phyloP scores from a whole-genome alignment of 768 basidiomycete genomes.

The Trametes cinnabarina region DNA sequence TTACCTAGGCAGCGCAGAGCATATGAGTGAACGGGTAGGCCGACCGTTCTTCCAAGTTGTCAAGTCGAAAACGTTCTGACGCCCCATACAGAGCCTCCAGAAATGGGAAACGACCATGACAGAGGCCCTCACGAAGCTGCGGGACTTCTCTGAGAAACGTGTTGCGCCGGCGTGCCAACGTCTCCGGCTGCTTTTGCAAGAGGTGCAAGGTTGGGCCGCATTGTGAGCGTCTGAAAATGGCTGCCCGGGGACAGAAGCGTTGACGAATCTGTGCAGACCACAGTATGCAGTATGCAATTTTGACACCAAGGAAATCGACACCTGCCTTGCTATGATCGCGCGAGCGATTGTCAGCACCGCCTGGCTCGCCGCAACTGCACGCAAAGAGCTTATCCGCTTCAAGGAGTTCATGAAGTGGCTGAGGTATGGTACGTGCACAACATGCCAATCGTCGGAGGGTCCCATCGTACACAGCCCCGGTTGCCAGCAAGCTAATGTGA shows the following conservation, averaged over 20 bases:
- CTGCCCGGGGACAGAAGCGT: background rate
- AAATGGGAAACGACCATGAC: constrained; percentile 79
- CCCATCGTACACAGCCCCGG: background rate
- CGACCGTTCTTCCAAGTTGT: constrained; percentile 1
- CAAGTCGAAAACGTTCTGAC: background rate
- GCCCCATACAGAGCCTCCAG: constrained; percentile 57
- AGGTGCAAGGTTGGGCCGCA: constrained; percentile 74
- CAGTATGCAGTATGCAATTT: constrained; percentile 57
- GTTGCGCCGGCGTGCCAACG: constrained; percentile 75
- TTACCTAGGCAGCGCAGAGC: constrained; percentile 74
- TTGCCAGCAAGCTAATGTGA: background rate
- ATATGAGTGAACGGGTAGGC: constrained; percentile 77
- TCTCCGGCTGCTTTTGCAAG: constrained; percentile 70
- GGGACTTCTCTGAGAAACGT: constrained; percentile 69
- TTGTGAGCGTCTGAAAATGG: constrained; percentile 45
- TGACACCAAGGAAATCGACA: constrained; percentile 44
- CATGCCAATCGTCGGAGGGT: background rate
- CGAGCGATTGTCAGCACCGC: constrained; percentile 61
- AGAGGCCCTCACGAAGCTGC: constrained; percentile 68
- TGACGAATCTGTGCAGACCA: constrained; percentile 42
- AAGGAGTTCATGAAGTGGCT: constrained; percentile 79
- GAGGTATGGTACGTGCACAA: constrained; percentile 56
- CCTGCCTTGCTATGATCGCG: constrained; percentile 51
- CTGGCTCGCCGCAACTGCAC: constrained; percentile 67
- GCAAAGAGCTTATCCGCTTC: constrained; percentile 69